Evolutionary conservation across 305 asterid species (phyloP), one percentile per base, ranked within the genome.

Genomic region (Striga hermonthica): DNA sequence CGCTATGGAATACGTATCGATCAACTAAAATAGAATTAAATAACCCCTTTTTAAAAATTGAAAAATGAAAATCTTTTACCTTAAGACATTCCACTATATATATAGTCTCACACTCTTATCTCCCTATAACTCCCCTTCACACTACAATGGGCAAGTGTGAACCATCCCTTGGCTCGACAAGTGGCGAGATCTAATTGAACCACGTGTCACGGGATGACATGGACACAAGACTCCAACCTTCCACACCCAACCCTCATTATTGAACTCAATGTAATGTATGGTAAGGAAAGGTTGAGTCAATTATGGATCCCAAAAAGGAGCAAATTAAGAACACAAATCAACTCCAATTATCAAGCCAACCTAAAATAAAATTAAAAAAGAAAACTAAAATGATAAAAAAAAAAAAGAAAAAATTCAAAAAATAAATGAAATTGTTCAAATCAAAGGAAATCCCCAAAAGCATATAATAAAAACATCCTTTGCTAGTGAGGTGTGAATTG

Each of bases 221-320:
- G 85, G 69, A 73, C 74, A 78, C 77, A 80, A 85, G 86, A 76
- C 85, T 83, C 84, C 70, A 77, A 72, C 81, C 89, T 70, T 73
- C 69, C 83, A 73, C 64, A 70, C 79, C 80, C 85, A 75, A 69
- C 78, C 75, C 86, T 72, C 78, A 86, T 80, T 82, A 83, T 84
- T 86, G 84, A 76, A 76, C 60, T 70, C 60, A 4, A 73, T 73
- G 72, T 72, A 72, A 64, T 68, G 77, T 75, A 49, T 65, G 80
- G 72, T 72, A 55, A 57, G 13, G 47, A 80, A 75, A 49, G 55
- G 64, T 5, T 13, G 41, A 10, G 38, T 66, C 75, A 76, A 79
- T 79, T 84, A 82, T 87, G 85, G 71, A 81, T 81, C 78, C 79
- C 81, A 85, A 84, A 84, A 22, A 81, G 81, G 84, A 6, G 15